Conservation (phyloP, 1,139 yeast genomes). For the Taphrina confusa region DNA sequence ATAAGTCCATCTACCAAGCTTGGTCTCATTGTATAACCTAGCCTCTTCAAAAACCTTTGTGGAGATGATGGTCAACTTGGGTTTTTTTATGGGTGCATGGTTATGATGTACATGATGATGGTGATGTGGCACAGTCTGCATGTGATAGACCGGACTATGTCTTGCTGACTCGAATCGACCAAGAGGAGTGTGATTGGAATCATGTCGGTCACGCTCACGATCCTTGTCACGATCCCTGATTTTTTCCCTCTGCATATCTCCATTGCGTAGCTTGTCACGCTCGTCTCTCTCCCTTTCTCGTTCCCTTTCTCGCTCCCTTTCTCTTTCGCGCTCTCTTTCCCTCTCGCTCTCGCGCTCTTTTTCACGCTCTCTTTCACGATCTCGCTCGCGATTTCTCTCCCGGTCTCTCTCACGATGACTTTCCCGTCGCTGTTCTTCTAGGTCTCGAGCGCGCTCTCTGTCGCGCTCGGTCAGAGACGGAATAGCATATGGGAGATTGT, state of each 20-base stretch:
- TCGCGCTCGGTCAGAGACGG: slow-evolving; percentile 9
- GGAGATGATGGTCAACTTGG: slow-evolving; percentile 24
- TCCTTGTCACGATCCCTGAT: not conserved
- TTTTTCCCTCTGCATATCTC: slow-evolving; percentile 8
- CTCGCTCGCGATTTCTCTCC: slow-evolving; percentile 11
- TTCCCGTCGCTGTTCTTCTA: not conserved
- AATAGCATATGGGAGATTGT: not conserved
- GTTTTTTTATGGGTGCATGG: slow-evolving; percentile 1
- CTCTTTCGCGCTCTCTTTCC: not conserved
- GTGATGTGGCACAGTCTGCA: slow-evolving; percentile 6
- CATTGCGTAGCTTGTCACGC: not conserved
- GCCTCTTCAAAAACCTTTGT: slow-evolving; percentile 28
- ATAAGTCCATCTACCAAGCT: slow-evolving; percentile 27
- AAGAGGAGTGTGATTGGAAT: slow-evolving; percentile 1
- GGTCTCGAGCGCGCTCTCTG: slow-evolving; percentile 1
- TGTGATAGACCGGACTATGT: not conserved
- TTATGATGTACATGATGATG: slow-evolving; percentile 13
- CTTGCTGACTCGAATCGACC: slow-evolving; percentile 1
- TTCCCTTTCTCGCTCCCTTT: slow-evolving; percentile 10
- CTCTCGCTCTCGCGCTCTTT: not conserved
- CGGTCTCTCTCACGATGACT: not conserved
- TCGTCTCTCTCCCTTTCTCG: not conserved
- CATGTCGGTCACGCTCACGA: slow-evolving; percentile 3
- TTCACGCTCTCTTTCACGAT: not conserved
- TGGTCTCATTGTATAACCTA: not conserved